These are phyloP conservation scores for Cetraspora pellucida DNA, from an alignment of 192 early-diverging fungal species.

Conservation along the genomic window DNA sequence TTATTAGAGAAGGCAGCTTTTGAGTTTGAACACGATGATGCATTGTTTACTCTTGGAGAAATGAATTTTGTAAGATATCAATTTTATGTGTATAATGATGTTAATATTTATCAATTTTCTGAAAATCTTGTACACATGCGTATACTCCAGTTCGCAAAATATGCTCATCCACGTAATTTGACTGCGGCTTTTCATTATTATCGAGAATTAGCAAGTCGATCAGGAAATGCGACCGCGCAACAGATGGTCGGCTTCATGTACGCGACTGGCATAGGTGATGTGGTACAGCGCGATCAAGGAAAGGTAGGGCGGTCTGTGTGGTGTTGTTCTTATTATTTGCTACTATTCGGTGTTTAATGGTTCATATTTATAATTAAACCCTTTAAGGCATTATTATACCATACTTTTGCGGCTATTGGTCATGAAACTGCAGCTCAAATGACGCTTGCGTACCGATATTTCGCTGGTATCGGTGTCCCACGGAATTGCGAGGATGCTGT, in stretches of 20 bases:
- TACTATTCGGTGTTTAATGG: background rate
- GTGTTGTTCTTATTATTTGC: background rate
- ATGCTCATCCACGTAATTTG: slow-evolving; percentile 51
- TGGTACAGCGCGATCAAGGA: slow-evolving; percentile 66
- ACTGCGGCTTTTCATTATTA: slow-evolving; percentile 67
- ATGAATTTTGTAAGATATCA: slow-evolving; percentile 68
- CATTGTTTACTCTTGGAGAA: slow-evolving; percentile 67
- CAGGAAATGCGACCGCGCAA: slow-evolving; percentile 83
- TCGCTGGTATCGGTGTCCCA: slow-evolving; percentile 79
- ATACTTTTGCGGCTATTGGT: slow-evolving; percentile 81
- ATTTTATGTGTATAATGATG: background rate
- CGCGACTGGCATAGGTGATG: slow-evolving; percentile 82
- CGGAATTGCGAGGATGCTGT: slow-evolving; percentile 78
- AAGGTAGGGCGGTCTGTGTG: slow-evolving; percentile 45
- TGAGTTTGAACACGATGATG: slow-evolving; percentile 53
- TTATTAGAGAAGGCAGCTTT: slow-evolving; percentile 52
- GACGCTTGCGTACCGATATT: slow-evolving; percentile 82
- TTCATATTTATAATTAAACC: background rate
- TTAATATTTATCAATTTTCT: background rate
- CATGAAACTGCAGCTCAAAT: slow-evolving; percentile 75
- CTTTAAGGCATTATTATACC: slow-evolving; percentile 64
- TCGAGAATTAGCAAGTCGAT: slow-evolving; percentile 56
- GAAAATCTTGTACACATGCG: background rate
- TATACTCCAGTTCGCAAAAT: background rate
- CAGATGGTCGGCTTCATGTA: slow-evolving; percentile 90